Base-by-base conservation (phyloP, 805 yeast genomes). In the Kluyveromyces nonfermentans region DNA sequence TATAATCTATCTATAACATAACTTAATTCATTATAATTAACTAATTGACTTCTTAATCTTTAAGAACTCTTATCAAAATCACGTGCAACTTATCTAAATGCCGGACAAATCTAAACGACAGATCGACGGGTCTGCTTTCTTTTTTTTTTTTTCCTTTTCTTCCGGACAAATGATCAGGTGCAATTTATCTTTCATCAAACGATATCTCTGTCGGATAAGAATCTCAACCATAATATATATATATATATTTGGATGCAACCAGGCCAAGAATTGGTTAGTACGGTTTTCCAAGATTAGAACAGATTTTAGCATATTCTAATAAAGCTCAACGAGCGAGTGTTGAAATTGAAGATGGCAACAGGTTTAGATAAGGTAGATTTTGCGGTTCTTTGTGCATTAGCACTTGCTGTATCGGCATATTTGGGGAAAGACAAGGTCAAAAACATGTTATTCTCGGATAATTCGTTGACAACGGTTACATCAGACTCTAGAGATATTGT, bases 321-420 rank as follows among this genome's bases (percentile, higher is more conserved):
- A 25, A 14, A 25, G 30, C 9, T 33, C 16, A 37, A 42, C 15
- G 33, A 21, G 21, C 28, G 8, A 15, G 19, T 15, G 10, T 34
- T 35, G 31, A 14, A 41, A 49, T 37, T 21, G 36, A 45, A 17
- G 17, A 76, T 75, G 80, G 78, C 80, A 46, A 53, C 55, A 15
- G 59, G 58, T 32, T 65, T 87, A 51, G 95, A 87, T 61, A 69
- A 80, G 5, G 70, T 85, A 45, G 96, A 88, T 64, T 63, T 80
- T 48, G 60, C 80, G 20, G 88, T 85, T 14, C 67, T 88, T 43
- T 70, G 73, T 14, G 82, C 79, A 3, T 70, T 86, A 41, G 75
- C 80, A 4, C 56, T 78, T n/a, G 89, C 85, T 4, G 70, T 82
- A 2, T 60, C 74, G 17, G 77, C 80, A 7, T 86, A 81, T 62